phyloP scores from a whole-genome alignment of 2,329 filamentous ascomycete genomes.

The Emericellopsis atlantica region DNA sequence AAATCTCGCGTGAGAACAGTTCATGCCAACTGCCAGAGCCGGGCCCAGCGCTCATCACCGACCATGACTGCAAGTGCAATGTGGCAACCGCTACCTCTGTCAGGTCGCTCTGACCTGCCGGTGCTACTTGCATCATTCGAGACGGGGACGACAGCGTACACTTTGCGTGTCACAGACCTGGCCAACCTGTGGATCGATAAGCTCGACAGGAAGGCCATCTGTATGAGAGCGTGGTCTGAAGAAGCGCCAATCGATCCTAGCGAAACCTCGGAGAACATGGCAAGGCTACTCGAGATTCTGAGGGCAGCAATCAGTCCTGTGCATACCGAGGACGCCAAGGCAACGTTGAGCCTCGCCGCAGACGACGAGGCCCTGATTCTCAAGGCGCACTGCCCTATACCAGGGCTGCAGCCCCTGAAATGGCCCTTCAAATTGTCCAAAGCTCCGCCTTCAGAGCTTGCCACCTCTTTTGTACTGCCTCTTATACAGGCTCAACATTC shows the following conservation, averaged over 20 bases:
- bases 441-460: slow-evolving; percentile 25
- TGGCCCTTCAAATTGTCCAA: slow-evolving; percentile 52
- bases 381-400: slow-evolving; percentile 45
- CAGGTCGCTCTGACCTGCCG: slow-evolving; percentile 31
- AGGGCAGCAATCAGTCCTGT: slow-evolving; percentile 35
- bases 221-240: slow-evolving; percentile 46
- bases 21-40: not conserved
- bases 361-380: slow-evolving; percentile 33
- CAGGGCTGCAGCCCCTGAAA: slow-evolving; percentile 48
- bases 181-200: slow-evolving; percentile 61
- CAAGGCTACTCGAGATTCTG: slow-evolving; percentile 53
- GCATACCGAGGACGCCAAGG: slow-evolving; percentile 27
- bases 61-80: slow-evolving; percentile 6
- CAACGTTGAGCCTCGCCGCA: slow-evolving; percentile 27
- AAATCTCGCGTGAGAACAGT: not conserved
- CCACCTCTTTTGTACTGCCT: slow-evolving; percentile 37
- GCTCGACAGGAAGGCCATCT: slow-evolving; percentile 48
- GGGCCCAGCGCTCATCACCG: not conserved
- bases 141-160: slow-evolving; percentile 46
- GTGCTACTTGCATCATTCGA: slow-evolving; percentile 49
- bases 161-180: slow-evolving; percentile 57
- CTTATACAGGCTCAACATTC: slow-evolving; percentile 32
- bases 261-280: slow-evolving; percentile 54
- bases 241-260: slow-evolving; percentile 63
- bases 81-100: slow-evolving; percentile 36